Evolutionary conservation across 768 basidiomycete species (phyloP).

Genomic region (Termitomyces sp.): DNA sequence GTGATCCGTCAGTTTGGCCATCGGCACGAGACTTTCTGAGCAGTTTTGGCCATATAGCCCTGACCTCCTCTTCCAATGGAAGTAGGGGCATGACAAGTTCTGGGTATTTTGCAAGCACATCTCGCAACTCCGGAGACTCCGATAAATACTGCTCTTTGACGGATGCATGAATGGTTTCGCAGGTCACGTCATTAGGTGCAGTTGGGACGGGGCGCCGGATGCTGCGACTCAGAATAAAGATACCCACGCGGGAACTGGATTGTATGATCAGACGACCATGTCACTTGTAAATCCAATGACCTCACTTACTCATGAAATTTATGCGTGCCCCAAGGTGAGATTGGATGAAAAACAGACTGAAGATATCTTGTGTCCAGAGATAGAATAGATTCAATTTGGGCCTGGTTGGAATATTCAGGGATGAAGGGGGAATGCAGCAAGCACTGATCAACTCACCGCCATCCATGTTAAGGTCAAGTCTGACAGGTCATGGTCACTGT

Average conservation of each 20-base stretch:
- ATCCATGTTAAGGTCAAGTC: slow-evolving; percentile 65
- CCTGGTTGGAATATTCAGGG: slow-evolving; percentile 28
- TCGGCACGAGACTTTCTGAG: slow-evolving; percentile 12
- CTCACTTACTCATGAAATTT: slow-evolving; percentile 56
- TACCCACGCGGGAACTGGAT: slow-evolving; percentile 47
- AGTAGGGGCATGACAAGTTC: slow-evolving; percentile 38
- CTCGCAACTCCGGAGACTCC: slow-evolving; percentile 25
- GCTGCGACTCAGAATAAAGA: slow-evolving; percentile 44
- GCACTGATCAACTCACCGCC: slow-evolving; percentile 36
- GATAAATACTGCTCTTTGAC: slow-evolving; percentile 42
- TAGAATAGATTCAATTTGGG: slow-evolving; percentile 52
- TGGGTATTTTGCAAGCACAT: slow-evolving; percentile 37
- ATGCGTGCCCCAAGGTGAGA: slow-evolving; percentile 58
- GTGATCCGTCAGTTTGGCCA: not conserved
- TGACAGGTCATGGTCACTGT: slow-evolving; percentile 61
- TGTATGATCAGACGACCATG: not conserved
- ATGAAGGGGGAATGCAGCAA: not conserved
- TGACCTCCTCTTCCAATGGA: slow-evolving; percentile 51
- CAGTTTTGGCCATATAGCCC: slow-evolving; percentile 41
- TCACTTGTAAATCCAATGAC: not conserved
- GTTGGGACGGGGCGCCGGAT: slow-evolving; percentile 48
- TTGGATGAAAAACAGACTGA: slow-evolving; percentile 43
- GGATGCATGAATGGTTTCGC: slow-evolving; percentile 62
- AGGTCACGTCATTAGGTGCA: slow-evolving; percentile 38
- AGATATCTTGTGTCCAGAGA: slow-evolving; percentile 56